Percentiles rank a stretch among this genome's conserved stretches.
Evolutionary conservation across 495 filamentous ascomycete species (phyloP).

Genomic region (Aspergillus nidulans): DNA sequence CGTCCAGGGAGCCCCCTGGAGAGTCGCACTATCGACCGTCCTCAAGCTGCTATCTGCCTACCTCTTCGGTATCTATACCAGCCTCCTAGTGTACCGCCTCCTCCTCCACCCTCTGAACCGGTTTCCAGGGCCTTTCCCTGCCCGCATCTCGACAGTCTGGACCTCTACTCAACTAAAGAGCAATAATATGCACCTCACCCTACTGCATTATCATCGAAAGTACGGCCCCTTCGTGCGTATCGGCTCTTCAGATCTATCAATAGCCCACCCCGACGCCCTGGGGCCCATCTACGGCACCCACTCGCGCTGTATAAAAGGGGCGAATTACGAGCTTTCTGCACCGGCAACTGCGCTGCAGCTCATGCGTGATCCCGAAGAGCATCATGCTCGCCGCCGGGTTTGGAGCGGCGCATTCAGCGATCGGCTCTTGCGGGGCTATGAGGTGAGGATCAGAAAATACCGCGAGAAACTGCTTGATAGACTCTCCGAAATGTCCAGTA

Average conservation of each 20-base stretch:
- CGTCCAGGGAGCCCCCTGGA: neutral
- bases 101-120: neutral
- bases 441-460: slow-evolving; percentile 23
- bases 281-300: slow-evolving; percentile 27
- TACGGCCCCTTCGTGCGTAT: slow-evolving; percentile 10
- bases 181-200: neutral
- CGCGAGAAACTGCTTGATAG: slow-evolving; percentile 16
- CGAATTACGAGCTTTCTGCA: slow-evolving; percentile 32
- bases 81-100: neutral
- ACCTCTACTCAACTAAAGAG: neutral
- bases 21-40: neutral
- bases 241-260: slow-evolving; percentile 17
- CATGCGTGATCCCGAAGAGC: slow-evolving; percentile 25
- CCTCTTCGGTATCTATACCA: slow-evolving; percentile 1
- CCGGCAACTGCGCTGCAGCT: slow-evolving; percentile 32
- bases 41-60: neutral
- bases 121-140: slow-evolving; percentile 5
- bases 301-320: slow-evolving; percentile 30
- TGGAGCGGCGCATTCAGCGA: slow-evolving; percentile 35
- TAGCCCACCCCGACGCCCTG: slow-evolving; percentile 21
- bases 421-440: slow-evolving; percentile 27
- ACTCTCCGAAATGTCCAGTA: slow-evolving; percentile 13
- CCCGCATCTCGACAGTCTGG: slow-evolving; percentile 26
- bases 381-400: slow-evolving; percentile 31
- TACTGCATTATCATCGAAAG: neutral